Evolutionary conservation across 2,329 filamentous ascomycete species (phyloP).

Genomic region (Mollisia scopiformis): DNA sequence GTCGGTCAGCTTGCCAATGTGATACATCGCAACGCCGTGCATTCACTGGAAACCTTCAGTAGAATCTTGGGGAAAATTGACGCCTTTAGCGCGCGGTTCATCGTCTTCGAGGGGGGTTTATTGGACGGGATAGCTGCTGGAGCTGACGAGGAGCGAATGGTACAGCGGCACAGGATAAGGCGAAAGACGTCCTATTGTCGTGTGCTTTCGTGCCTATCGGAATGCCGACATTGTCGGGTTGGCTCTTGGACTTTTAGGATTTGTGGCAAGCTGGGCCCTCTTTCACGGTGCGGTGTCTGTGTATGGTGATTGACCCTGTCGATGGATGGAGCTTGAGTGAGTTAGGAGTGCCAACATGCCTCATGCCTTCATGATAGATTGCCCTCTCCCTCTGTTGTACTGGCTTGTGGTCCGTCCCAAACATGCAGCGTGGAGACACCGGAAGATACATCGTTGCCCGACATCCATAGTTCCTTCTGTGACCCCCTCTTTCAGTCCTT

Average conservation of each 20-base stretch:
- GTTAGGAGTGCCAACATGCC: not conserved
- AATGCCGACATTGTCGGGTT: not conserved
- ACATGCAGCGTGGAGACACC: constrained; percentile 12
- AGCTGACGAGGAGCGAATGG: constrained; percentile 11
- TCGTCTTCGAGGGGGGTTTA: not conserved
- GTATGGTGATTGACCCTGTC: not conserved
- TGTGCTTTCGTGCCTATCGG: constrained; percentile 1
- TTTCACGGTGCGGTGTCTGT: not conserved
- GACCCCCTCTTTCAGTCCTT: not conserved
- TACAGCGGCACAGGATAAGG: constrained; percentile 8
- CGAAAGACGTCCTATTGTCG: not conserved
- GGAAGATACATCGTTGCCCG: constrained; percentile 10
- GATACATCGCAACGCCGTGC: constrained; percentile 22
- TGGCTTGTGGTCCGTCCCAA: constrained; percentile 1
- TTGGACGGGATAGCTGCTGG: constrained; percentile 7
- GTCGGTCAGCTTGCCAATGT: constrained; percentile 16
- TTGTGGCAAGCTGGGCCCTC: not conserved
- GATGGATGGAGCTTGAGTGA: not conserved
- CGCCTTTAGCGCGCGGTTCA: constrained; percentile 24
- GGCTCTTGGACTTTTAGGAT: not conserved
- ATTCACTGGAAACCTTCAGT: constrained; percentile 14
- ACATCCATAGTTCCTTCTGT: constrained; percentile 1
- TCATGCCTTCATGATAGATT: not conserved
- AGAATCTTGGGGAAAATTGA: constrained; percentile 21
- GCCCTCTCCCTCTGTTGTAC: not conserved